Percentiles rank a stretch among this genome's conserved stretches.
phyloP scores from a whole-genome alignment of 2,329 filamentous ascomycete species.

The Microdochium bolleyi region DNA sequence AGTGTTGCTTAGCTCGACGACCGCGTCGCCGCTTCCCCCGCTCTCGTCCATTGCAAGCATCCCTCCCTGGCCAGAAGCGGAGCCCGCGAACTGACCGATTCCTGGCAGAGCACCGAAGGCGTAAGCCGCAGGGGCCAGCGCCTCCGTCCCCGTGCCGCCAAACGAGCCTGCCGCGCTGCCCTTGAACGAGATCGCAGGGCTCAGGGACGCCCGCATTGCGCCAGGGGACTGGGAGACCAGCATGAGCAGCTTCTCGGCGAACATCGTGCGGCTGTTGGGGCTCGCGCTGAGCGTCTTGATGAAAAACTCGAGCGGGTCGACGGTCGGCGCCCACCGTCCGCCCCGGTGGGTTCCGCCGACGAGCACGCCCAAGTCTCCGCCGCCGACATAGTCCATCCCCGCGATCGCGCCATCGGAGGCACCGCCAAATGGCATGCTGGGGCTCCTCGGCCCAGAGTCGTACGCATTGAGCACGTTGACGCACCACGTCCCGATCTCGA shows the following conservation, averaged over 20 bases:
- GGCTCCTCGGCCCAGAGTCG: conserved; percentile 12
- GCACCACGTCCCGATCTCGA: conserved; percentile 35
- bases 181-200: conserved; percentile 14
- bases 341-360: conserved; percentile 6
- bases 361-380: conserved; percentile 20
- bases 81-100: no score
- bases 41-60: background rate
- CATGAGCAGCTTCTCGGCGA: conserved; percentile 31
- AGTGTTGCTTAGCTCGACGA: background rate
- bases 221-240: conserved; percentile 31
- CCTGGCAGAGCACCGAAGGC: background rate
- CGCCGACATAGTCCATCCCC: conserved; percentile 21
- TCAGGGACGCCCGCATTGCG: conserved; percentile 23
- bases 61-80: no score
- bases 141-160: no score
- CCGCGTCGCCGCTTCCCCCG: background rate
- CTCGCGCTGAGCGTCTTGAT: conserved; percentile 33
- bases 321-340: conserved; percentile 20
- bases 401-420: conserved; percentile 11
- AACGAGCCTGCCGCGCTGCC: background rate
- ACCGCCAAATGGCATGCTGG: conserved; percentile 9
- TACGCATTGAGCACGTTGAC: conserved; percentile 33
- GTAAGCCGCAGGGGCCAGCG: background rate
- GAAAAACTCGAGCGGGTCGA: conserved; percentile 35
- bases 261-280: conserved; percentile 33